Conservation (phyloP, 2,329 filamentous ascomycete genomes). For the Pseudocercospora musae region DNA sequence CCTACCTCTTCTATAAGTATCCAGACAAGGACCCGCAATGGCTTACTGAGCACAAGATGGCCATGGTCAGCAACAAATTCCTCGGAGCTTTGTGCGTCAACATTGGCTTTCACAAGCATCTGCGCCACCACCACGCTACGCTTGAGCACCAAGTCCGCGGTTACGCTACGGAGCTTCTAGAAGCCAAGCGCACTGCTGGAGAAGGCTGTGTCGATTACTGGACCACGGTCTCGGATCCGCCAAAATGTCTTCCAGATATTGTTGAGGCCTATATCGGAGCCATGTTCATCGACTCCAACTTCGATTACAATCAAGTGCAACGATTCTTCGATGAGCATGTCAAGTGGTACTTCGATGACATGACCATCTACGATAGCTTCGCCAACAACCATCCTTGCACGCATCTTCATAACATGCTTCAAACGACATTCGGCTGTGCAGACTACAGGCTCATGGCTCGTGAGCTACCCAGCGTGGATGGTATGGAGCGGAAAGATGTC, state of each 20-base stretch:
- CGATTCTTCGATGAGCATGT: constrained; percentile 75
- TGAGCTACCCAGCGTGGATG: constrained; percentile 50
- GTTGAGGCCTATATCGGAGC: constrained; percentile 87
- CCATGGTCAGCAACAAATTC: constrained; percentile 98
- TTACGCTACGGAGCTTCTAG: constrained; percentile 57
- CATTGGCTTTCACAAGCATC: constrained; percentile 71
- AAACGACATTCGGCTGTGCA: constrained; percentile 62
- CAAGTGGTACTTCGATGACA: constrained; percentile 76
- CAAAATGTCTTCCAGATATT: constrained; percentile 79
- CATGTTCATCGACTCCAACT: constrained; percentile 83
- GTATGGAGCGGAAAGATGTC: constrained; percentile 45
- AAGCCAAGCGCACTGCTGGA: constrained; percentile 49
- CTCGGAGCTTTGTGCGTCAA: constrained; percentile 76
- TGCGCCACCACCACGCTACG: constrained; percentile 54
- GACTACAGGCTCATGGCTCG: constrained; percentile 56
- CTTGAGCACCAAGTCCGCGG: constrained; percentile 51
- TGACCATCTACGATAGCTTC: constrained; percentile 81
- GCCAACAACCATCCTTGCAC: constrained; percentile 80
- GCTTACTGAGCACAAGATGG: constrained; percentile 98
- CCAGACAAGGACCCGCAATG: constrained; percentile 86
- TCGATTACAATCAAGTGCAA: constrained; percentile 70
- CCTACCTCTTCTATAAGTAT: constrained; percentile 73
- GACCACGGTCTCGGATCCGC: constrained; percentile 60
- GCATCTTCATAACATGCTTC: constrained; percentile 62
- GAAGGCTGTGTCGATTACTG: constrained; percentile 63